A percentile compares a stretch with the other conserved stretches of the same genome.
Evolutionary conservation across 805 yeast genomes (phyloP).

Genomic region (Scheffersomyces lignosus): DNA sequence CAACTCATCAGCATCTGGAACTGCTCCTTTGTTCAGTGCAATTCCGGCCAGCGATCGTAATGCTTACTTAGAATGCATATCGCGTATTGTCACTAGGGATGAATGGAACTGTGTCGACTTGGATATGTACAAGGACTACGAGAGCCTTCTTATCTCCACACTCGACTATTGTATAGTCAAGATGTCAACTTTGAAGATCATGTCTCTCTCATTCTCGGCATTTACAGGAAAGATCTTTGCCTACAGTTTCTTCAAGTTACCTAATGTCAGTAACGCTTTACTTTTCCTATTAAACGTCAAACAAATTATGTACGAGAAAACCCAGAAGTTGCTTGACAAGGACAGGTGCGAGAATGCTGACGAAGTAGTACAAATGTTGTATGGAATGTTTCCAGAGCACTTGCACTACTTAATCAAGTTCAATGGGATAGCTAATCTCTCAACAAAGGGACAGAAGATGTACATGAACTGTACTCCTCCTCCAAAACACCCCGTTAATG

Average conservation of each 20-base stretch:
- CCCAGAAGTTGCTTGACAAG: slow-evolving; percentile 1
- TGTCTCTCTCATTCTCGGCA: slow-evolving; percentile 59
- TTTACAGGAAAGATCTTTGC: slow-evolving; percentile 74
- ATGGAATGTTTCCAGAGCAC: slow-evolving; percentile 25
- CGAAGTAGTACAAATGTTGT: slow-evolving; percentile 1
- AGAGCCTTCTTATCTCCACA: slow-evolving; percentile 47
- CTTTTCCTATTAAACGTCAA: slow-evolving; percentile 58
- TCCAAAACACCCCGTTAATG: slow-evolving; percentile 43
- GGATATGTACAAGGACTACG: slow-evolving; percentile 25
- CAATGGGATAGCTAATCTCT: slow-evolving; percentile 32
- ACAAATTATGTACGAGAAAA: slow-evolving; percentile 41
- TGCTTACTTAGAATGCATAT: slow-evolving; percentile 55
- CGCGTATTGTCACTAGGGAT: slow-evolving; percentile 46
- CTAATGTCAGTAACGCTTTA: slow-evolving; percentile 56
- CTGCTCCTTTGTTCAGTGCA: slow-evolving; percentile 12
- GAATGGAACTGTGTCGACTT: slow-evolving; percentile 44
- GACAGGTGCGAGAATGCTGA: background rate
- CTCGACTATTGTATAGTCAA: slow-evolving; percentile 51
- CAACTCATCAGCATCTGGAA: slow-evolving; percentile 1
- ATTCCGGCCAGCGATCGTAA: slow-evolving; percentile 48
- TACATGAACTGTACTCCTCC: slow-evolving; percentile 38
- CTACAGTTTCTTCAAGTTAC: slow-evolving; percentile 54
- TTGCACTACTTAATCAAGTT: slow-evolving; percentile 31
- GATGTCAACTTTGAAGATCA: slow-evolving; percentile 45
- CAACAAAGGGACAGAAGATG: slow-evolving; percentile 22